Evolutionary conservation across 225 moss, liverwort and hornwort genomes (phyloP).

Genomic region (Asterella californica): DNA sequence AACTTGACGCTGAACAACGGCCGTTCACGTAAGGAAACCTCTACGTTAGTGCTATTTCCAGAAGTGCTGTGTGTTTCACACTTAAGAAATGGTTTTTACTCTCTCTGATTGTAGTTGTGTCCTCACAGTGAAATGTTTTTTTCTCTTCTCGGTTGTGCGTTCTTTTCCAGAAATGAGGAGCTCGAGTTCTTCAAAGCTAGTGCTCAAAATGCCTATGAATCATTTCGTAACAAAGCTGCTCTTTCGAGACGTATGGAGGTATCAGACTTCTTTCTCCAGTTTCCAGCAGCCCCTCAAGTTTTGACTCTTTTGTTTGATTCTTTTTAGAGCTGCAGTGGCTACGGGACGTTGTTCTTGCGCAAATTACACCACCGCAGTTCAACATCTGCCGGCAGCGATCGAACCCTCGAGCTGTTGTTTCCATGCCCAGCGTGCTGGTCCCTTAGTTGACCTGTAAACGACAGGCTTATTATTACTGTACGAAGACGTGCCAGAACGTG

Average conservation of each 20-base stretch:
- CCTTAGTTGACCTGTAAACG: not conserved
- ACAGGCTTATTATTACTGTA: not conserved
- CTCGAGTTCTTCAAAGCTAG: slow-evolving; percentile 68
- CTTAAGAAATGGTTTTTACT: too few species aligned
- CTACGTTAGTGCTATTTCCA: not conserved
- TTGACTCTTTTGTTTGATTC: too few species aligned
- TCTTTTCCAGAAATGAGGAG: slow-evolving; percentile 64
- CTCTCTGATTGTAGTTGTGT: not conserved
- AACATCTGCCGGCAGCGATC: too few species aligned
- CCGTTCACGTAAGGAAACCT: slow-evolving; percentile 59
- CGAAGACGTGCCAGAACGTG: not conserved
- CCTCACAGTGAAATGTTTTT: not conserved
- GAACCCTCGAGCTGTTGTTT: too few species aligned
- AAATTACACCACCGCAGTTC: too few species aligned
- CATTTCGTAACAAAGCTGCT: slow-evolving; percentile 94
- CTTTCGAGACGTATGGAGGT: slow-evolving; percentile 85
- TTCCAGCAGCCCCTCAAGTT: not conserved
- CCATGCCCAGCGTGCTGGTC: too few species aligned
- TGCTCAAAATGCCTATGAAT: slow-evolving; percentile 71
- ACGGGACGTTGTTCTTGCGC: too few species aligned
- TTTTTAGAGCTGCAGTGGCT: too few species aligned
- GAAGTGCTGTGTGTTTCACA: not conserved
- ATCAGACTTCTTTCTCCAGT: not conserved
- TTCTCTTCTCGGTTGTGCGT: not conserved
- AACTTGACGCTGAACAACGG: slow-evolving; percentile 95